These are phyloP conservation scores for Haplosporangium sp. DNA, from an alignment of 371 early-diverging fungal genomes.

Conservation along the genomic window DNA sequence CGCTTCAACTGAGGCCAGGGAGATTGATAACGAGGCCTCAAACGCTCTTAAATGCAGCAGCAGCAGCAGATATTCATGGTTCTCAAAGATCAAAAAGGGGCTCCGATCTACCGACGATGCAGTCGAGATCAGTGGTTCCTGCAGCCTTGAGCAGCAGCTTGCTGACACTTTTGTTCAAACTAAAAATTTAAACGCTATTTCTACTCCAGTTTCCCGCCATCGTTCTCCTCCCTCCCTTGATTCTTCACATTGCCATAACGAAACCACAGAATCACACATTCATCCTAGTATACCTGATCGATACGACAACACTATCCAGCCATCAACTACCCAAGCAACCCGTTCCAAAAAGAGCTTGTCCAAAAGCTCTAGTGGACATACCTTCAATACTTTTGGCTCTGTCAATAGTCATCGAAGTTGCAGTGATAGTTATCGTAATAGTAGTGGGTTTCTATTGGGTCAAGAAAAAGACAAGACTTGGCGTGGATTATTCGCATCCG, in stretches of 20 bases:
- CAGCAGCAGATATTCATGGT: neutral
- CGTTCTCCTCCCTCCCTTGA: neutral
- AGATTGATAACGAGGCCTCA: neutral
- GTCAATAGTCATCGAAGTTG: neutral
- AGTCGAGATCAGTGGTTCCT: neutral
- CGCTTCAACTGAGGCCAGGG: neutral
- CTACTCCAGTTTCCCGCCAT: neutral
- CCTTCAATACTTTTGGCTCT: constrained; percentile 8
- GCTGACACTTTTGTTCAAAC: neutral
- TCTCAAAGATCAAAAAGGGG: constrained; percentile 3
- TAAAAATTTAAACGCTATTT: neutral
- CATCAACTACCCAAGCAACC: neutral
- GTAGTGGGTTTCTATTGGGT: neutral
- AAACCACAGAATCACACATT: neutral
- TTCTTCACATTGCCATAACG: neutral
- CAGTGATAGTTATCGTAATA: neutral
- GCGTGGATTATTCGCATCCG: constrained; percentile 32
- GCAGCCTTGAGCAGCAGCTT: neutral
- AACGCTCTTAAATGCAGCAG: neutral
- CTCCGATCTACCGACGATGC: constrained; percentile 1
- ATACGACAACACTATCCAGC: neutral
- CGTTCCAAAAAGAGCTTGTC: neutral
- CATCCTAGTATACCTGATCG: neutral
- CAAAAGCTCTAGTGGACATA: constrained; percentile 12
- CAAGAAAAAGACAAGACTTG: constrained; percentile 22